Percentiles rank a stretch among this genome's conserved stretches.
Evolutionary conservation across 306 rosid genomes (phyloP).

Genomic region (Quercus parvula): DNA sequence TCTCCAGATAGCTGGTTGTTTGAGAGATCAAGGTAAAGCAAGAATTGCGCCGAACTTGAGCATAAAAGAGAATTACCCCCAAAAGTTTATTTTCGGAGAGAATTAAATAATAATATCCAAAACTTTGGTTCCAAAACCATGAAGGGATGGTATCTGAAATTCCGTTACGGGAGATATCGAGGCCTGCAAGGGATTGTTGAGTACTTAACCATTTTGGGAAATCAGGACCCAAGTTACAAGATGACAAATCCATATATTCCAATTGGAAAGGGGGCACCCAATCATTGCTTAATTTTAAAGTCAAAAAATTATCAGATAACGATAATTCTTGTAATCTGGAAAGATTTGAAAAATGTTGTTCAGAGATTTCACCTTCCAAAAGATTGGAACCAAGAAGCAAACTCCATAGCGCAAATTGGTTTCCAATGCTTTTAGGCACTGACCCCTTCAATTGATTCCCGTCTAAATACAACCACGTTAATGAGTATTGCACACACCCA

Average conservation of each 20-base stretch:
- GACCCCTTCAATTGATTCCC: background rate
- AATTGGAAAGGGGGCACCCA: slow-evolving; percentile 18
- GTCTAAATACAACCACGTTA: accelerated
- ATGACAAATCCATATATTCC: background rate
- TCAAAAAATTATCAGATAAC: background rate
- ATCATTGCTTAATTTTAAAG: background rate
- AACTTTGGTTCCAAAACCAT: slow-evolving; percentile 1
- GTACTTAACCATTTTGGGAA: slow-evolving; percentile 31
- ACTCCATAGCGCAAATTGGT: accelerated
- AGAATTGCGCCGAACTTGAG: too few species aligned
- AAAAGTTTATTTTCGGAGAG: slow-evolving; percentile 23
- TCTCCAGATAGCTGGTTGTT: too few species aligned
- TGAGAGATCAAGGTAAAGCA: background rate
- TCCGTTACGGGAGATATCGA: background rate
- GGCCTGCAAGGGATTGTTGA: accelerated
- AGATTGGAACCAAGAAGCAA: background rate
- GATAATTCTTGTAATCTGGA: accelerated
- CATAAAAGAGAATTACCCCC: background rate
- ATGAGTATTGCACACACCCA: too few species aligned
- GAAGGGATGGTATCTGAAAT: slow-evolving; percentile 15
- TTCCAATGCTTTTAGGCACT: background rate
- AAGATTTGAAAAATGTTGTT: background rate
- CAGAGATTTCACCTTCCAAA: background rate
- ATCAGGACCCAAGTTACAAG: slow-evolving; percentile 19
- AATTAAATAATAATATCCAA: too few species aligned